Evolutionary conservation across 192 early-diverging fungal genomes (phyloP), one percentile per base, ranked within the genome.

Genomic region (Umbelopsis ramanniana): DNA sequence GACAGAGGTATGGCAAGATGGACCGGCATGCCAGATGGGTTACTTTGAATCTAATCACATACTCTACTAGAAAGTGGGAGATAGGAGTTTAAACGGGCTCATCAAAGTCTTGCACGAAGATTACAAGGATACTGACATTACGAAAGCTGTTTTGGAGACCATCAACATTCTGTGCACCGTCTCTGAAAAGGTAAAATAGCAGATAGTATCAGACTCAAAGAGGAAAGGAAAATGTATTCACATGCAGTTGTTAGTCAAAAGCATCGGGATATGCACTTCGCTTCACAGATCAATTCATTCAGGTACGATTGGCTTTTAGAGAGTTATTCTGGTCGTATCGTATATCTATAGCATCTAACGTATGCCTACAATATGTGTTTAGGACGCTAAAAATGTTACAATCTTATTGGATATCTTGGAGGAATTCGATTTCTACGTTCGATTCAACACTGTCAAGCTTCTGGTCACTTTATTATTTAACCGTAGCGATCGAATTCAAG

Each of bases 341-440:
- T 29, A 29, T 29, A 29, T 5, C 40, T 11, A 43, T 5, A 6
- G 40, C 40, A 43, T 43, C 43, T 81, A 76, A 35, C 48, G 82
- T 29, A n/a, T n/a, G n/a, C n/a, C n/a, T n/a, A n/a, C n/a, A n/a
- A n/a, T n/a, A n/a, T 85, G 75, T 74, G 53, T 76, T 37, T 80
- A 91, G 81, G 87, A 92, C 60, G 72, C 87, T 4, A 73, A 45
- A 22, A 91, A 95, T 72, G 91, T 99, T 33, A 85, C 93, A 6
- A 76, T 91, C 3, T 80, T 99, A 24, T 81, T 99, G 38, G 95
- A 94, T 74, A 87, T 96, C 69, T 85, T 97, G 2, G 93, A 94
- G 48, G 95, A 97, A 72, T 85, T 88, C 48, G 95, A 99, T 72
- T 99, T 96, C 82, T 96, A 98, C 70, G 91, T 98, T 52, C 86